A percentile compares a stretch with the other conserved stretches of the same genome.
Evolutionary conservation across 257 asterid genomes (phyloP).

Genomic region (Eucommia ulmoides): DNA sequence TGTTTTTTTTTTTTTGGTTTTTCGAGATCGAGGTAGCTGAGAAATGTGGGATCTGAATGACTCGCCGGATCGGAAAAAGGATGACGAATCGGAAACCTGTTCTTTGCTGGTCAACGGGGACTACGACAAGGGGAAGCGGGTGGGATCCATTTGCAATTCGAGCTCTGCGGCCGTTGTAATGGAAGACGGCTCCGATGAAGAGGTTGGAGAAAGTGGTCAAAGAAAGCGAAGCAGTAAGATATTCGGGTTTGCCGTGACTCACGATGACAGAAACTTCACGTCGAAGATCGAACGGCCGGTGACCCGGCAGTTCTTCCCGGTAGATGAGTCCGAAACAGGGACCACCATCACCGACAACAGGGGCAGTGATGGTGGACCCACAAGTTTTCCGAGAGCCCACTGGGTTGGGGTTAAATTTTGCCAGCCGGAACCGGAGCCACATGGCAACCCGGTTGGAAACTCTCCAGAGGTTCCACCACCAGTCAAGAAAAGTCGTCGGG

Average conservation of each 20-base stretch:
- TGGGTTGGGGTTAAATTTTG: slow-evolving; percentile 91
- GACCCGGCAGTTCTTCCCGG: slow-evolving; percentile 83
- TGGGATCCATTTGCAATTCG: neutral
- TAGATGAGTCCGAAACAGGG: too few relatives aligned
- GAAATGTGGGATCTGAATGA: slow-evolving; percentile 21
- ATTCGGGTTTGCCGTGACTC: slow-evolving; percentile 53
- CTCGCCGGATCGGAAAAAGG: slow-evolving; percentile 13
- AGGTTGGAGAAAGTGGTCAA: neutral
- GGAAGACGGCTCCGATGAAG: neutral
- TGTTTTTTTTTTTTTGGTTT: too few relatives aligned
- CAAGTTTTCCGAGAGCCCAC: slow-evolving; percentile 63
- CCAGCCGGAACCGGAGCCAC: slow-evolving; percentile 37
- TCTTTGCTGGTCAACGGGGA: neutral
- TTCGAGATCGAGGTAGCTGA: too few relatives aligned
- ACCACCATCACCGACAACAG: slow-evolving; percentile 4
- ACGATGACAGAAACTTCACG: slow-evolving; percentile 16
- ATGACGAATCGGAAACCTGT: neutral
- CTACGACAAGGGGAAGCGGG: neutral
- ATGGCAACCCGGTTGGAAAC: slow-evolving; percentile 12
- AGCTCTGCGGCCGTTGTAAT: neutral
- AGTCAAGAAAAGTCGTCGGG: slow-evolving; percentile 44
- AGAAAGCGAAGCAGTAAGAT: slow-evolving; percentile 24
- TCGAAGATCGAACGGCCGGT: slow-evolving; percentile 38
- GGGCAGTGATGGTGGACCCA: slow-evolving; percentile 2
- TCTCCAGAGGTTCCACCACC: slow-evolving; percentile 30